Evolutionary conservation across 345 rosid genomes (phyloP), one percentile per base, ranked within the genome.

Genomic region (Litchi chinensis): DNA sequence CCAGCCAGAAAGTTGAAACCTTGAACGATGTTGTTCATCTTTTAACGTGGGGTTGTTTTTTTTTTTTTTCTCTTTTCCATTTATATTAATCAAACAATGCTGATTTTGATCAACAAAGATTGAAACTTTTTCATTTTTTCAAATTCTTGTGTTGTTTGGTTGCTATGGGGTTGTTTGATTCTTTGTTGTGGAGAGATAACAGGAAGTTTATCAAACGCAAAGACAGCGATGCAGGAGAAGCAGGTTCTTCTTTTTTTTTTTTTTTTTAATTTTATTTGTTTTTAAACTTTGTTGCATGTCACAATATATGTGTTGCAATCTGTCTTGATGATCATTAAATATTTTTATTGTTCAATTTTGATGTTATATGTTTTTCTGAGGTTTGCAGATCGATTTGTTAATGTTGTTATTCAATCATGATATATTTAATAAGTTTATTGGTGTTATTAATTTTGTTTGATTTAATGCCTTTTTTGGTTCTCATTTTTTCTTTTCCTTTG

Each of bases 171-270:
- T 66, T 86, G 78, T 56, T 90, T 80, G 89, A 85, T 85, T 78
- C 80, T 19, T 56, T 89, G 77, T 79, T 88, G 76, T 85, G 78
- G 32, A 84, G 79, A 82, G 64, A 89, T 68, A 89, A 79, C 56
- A 89, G 83, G 74, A 91, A 81, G 80, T 86, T 90, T 82, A 85
- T 92, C 83, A 96, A 94, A 86, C 82, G 99, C 82, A 96, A 94
- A 86, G 97, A 96, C 75, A 95, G 98, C 80, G 97, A 92, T 81
- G 97, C 99, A 66, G 98, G 95, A 65, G 99, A 95, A 82, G 83
- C 97, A 89, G 99, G 99, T 94, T 75, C 10, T 44, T 5, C 12
- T 64, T 63, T 2, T 0, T 5, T 43, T 10, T 4, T 13, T 68
- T 74, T 82, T 37, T 4, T 0, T 22, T 44, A n/a, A 21, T 64